Evolutionary conservation across 768 basidiomycete genomes (phyloP).

Genomic region (Tylopilus subfusipes): DNA sequence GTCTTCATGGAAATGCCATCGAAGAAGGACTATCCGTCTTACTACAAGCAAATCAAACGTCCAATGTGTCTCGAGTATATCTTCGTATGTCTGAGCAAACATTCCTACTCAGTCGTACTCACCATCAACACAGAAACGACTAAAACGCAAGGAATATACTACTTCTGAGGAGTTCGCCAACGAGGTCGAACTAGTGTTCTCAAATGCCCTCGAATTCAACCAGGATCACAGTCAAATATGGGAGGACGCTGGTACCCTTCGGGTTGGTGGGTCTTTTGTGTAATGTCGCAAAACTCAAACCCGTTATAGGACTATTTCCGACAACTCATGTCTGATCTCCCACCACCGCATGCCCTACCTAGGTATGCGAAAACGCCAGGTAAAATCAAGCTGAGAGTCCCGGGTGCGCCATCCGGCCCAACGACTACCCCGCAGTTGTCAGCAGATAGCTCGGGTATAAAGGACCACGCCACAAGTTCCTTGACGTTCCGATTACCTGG

Average conservation of each 20-base stretch:
- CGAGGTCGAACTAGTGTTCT: slow-evolving; percentile 88
- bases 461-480: slow-evolving; percentile 17
- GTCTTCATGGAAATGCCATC: slow-evolving; percentile 86
- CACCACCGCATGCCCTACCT: slow-evolving; percentile 58
- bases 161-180: slow-evolving; percentile 68
- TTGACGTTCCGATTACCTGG: slow-evolving; percentile 25
- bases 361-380: slow-evolving; percentile 55
- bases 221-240: slow-evolving; percentile 80
- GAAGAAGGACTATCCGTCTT: slow-evolving; percentile 72
- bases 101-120: background rate
- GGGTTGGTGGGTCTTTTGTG: slow-evolving; percentile 41
- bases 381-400: slow-evolving; percentile 74
- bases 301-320: slow-evolving; percentile 63
- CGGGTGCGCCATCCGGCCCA: slow-evolving; percentile 33
- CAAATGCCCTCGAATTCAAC: slow-evolving; percentile 87
- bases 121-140: slow-evolving; percentile 54
- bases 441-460: slow-evolving; percentile 13
- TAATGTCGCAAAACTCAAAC: slow-evolving; percentile 8
- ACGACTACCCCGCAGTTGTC: slow-evolving; percentile 12
- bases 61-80: slow-evolving; percentile 78
- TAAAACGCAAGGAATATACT: slow-evolving; percentile 77
- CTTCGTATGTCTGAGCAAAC: slow-evolving; percentile 48
- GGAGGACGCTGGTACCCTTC: slow-evolving; percentile 68
- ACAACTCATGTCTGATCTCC: slow-evolving; percentile 74
- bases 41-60: slow-evolving; percentile 75